Evolutionary conservation across 2,329 filamentous ascomycete species (phyloP).

Genomic region (Diaporthe eres): DNA sequence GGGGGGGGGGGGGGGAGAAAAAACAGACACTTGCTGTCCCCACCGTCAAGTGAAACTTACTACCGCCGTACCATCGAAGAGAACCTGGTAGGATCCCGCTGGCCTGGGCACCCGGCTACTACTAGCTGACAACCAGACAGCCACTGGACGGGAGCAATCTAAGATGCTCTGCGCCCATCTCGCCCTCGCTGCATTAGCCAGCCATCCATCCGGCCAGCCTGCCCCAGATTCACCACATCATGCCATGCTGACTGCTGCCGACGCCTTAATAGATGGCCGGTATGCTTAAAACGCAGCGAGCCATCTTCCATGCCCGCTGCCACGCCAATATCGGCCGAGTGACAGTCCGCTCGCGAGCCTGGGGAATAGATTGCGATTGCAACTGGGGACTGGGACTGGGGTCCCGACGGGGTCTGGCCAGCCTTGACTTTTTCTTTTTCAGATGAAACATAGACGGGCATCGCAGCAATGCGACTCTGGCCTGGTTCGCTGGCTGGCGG

Average conservation of each 20-base stretch:
- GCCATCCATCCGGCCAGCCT: not conserved
- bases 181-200: conserved; percentile 27
- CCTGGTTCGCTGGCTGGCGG: conserved; percentile 2
- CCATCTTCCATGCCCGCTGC: not conserved
- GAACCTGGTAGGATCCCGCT: conserved; percentile 9
- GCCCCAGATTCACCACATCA: conserved; percentile 2
- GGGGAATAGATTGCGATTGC: conserved; percentile 19
- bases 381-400: not conserved
- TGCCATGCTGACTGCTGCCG: conserved; percentile 12
- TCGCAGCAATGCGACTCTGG: conserved; percentile 22
- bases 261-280: conserved; percentile 27
- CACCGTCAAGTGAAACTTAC: conserved; percentile 28
- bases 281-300: not conserved
- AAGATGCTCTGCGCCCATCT: conserved; percentile 14
- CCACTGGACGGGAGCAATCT: conserved; percentile 29
- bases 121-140: not conserved
- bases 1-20: not conserved
- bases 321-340: conserved; percentile 26
- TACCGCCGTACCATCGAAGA: conserved; percentile 33
- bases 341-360: not conserved
- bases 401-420: conserved; percentile 8
- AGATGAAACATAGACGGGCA: conserved; percentile 28
- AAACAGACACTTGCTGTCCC: conserved; percentile 11
- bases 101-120: not conserved
- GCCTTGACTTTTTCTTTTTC: conserved; percentile 8